Base-by-base conservation (phyloP, 2,329 filamentous ascomycete species). In the Aspergillus novoparasiticus region DNA sequence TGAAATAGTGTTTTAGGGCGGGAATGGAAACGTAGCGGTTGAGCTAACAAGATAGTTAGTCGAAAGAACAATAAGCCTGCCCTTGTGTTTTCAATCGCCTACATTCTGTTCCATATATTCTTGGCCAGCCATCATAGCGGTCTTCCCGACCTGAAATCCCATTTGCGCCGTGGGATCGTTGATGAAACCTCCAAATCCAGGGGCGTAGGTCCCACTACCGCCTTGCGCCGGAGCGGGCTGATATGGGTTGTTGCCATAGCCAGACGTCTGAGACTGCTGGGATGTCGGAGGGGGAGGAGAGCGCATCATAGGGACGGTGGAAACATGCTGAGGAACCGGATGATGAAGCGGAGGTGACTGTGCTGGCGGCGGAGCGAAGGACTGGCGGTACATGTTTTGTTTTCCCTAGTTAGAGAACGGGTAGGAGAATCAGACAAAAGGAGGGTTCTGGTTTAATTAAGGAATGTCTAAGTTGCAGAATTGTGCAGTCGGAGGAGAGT, bases 1-100 rank as follows among this genome's bases (percentile, higher is more conserved):
- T 97, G 84, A 99, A 99, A 85, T 98, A 99, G 81, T 97, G 95
- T 80, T 99, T 99, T 51, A 99, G 86, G 21, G 93, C 92, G 16
- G 91, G 90, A 71, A 98, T 91, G 74, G 94, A 97, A 80, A 99
- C 89, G 81, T 94, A 97, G 78, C 89, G 87, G 72, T 89, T 90
- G 72, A 92, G 83, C 89, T 91, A 63, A 28, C 21, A 23, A 3
- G 32, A 21, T 19, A 10, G 34, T 59, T 53, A 59, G 46, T 32
- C 4, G 55, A 48, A 30, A 2, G 1, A 32, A 32, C 1, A 50
- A 62, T 65, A 12, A 23, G n/a, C 11, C n/a, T 54, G 30, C 14
- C 19, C 6, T 36, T 30, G 8, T 1, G 4, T 19, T 43, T 23
- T 5, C 19, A 32, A 43, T 45, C 8, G 78, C 89, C 64, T 81